Evolutionary conservation across 129 eudicot species (phyloP).

Genomic region (Logfia minima): DNA sequence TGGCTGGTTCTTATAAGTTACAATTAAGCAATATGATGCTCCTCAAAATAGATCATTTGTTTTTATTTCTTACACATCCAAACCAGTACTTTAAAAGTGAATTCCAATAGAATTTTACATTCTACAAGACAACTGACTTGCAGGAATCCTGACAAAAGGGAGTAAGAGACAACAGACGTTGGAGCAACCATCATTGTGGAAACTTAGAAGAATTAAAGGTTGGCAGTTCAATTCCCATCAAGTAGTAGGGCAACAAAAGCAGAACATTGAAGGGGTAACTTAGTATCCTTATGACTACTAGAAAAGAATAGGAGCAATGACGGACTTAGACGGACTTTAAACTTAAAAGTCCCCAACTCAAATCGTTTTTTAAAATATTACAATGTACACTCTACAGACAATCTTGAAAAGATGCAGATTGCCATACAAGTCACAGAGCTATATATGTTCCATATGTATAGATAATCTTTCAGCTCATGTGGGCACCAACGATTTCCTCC

Average conservation of each 20-base stretch:
- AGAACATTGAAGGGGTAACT: not conserved
- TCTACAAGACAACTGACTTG: not conserved
- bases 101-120: not conserved
- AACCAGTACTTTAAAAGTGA: not conserved
- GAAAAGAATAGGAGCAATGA: not conserved
- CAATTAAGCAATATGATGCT: too few species aligned
- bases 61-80: not conserved
- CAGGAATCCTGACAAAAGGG: not conserved
- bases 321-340: too few species aligned
- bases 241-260: not conserved
- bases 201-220: not conserved
- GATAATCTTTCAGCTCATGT: not conserved
- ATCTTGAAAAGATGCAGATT: not conserved
- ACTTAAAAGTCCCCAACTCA: too few species aligned
- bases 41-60: not conserved
- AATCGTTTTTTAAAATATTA: too few species aligned
- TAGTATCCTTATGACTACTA: not conserved
- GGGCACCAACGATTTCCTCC: not conserved
- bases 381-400: not conserved
- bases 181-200: not conserved
- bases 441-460: not conserved
- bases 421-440: not conserved
- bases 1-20: too few species aligned
- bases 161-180: not conserved
- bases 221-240: not conserved